Evolutionary conservation across 257 asterid species (phyloP).

Genomic region (Gentiana dahurica): DNA sequence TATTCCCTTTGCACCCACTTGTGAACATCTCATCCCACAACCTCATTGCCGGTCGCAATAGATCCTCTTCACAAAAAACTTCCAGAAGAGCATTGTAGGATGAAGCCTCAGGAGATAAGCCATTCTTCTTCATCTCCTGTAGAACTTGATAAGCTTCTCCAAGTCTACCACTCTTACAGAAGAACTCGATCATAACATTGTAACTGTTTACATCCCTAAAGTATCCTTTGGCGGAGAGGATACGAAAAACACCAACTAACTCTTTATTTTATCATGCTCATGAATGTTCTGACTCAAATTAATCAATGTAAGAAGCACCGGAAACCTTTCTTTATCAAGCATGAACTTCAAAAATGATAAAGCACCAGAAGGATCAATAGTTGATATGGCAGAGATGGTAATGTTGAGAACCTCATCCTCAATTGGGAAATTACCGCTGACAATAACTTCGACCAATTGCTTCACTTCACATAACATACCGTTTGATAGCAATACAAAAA

Average conservation of each 20-base stretch:
- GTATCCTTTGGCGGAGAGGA: slow-evolving; percentile 39
- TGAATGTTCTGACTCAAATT: slow-evolving; percentile 61
- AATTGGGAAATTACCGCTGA: slow-evolving; percentile 68
- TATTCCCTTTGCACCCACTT: slow-evolving; percentile 60
- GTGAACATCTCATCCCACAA: slow-evolving; percentile 95
- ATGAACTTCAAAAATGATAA: slow-evolving; percentile 57
- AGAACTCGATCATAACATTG: slow-evolving; percentile 54
- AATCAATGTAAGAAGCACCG: slow-evolving; percentile 47
- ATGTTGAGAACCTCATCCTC: slow-evolving; percentile 67
- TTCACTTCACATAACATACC: slow-evolving; percentile 53
- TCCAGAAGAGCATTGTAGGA: slow-evolving; percentile 69
- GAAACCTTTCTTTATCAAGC: slow-evolving; percentile 46
- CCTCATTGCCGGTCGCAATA: slow-evolving; percentile 75
- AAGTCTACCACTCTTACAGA: slow-evolving; percentile 59
- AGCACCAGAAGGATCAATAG: slow-evolving; percentile 42
- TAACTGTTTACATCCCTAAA: slow-evolving; percentile 44
- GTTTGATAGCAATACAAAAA: slow-evolving; percentile 52
- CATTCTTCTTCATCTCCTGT: slow-evolving; percentile 78
- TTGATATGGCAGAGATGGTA: slow-evolving; percentile 64
- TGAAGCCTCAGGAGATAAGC: slow-evolving; percentile 42
- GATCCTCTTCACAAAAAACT: slow-evolving; percentile 78
- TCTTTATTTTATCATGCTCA: slow-evolving; percentile 50
- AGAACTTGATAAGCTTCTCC: slow-evolving; percentile 60
- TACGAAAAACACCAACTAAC: slow-evolving; percentile 44
- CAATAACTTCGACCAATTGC: slow-evolving; percentile 61